Conservation (phyloP, 176 grass and related monocot species). For the Elymus sibiricus region DNA sequence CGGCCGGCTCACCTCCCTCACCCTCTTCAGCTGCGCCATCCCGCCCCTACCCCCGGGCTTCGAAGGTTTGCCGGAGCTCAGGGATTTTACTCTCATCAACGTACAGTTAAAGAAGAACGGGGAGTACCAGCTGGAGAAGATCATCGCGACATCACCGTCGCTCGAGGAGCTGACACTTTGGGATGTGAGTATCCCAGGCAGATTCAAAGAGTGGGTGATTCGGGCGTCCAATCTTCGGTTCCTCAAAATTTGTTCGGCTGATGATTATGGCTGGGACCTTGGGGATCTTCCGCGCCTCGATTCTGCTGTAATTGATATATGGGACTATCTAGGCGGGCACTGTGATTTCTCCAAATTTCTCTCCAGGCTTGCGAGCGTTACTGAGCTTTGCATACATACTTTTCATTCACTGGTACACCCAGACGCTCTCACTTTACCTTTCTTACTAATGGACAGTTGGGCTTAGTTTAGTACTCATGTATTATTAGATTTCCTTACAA, state of each 20-base stretch:
- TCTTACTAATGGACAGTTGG: neutral
- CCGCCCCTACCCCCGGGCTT: neutral
- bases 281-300: neutral
- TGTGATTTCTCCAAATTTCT: slow-evolving; percentile 20
- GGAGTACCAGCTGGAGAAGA: slow-evolving; percentile 22
- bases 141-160: slow-evolving; percentile 3
- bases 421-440: neutral
- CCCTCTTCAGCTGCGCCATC: neutral
- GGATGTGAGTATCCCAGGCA: neutral
- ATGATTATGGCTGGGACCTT: slow-evolving; percentile 27
- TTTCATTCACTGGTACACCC: neutral
- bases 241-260: neutral
- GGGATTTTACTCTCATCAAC: neutral
- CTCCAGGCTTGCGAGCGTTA: neutral
- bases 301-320: slow-evolving; percentile 13
- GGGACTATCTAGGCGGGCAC: neutral
- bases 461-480: neutral
- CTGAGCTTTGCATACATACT: neutral
- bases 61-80: neutral
- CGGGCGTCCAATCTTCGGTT: neutral
- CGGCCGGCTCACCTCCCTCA: neutral
- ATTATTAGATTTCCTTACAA: neutral
- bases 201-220: slow-evolving; percentile 5
- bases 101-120: neutral
- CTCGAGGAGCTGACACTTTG: slow-evolving; percentile 1